Evolutionary conservation across 2,329 filamentous ascomycete genomes (phyloP).

Genomic region (Chaetothyriales sp.): DNA sequence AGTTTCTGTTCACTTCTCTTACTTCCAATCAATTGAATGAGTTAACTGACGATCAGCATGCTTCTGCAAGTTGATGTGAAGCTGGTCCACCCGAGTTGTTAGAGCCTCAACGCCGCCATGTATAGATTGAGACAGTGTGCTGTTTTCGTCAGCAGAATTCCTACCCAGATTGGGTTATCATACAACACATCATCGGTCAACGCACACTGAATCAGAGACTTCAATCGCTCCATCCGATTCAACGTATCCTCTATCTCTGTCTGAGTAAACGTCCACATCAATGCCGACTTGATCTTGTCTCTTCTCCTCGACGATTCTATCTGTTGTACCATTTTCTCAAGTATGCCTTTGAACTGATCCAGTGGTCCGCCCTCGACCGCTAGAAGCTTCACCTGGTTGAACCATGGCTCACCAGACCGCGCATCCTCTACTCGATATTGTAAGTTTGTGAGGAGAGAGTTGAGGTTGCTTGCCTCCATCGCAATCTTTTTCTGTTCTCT

Average conservation of each 20-base stretch:
- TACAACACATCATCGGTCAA: constrained; percentile 6
- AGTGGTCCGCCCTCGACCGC: constrained; percentile 16
- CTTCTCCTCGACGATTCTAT: constrained; percentile 3
- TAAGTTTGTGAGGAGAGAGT: constrained; percentile 16
- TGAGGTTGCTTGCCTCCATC: constrained; percentile 16
- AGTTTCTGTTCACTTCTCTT: neutral
- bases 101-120: constrained; percentile 2
- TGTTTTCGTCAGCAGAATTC: neutral
- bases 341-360: constrained; percentile 19
- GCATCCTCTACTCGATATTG: constrained; percentile 15
- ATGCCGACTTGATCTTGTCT: constrained; percentile 4
- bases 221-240: constrained; percentile 9
- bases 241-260: constrained; percentile 6
- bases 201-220: constrained; percentile 8
- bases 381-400: constrained; percentile 8
- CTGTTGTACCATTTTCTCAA: constrained; percentile 12
- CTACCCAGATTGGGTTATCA: neutral
- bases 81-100: neutral
- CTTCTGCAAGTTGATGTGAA: neutral
- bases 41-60: constrained; percentile 2
- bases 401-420: constrained; percentile 16
- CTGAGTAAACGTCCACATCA: constrained; percentile 9
- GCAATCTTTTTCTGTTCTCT: constrained; percentile 16
- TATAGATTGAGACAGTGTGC: constrained; percentile 2
- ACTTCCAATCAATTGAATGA: neutral